Evolutionary conservation across 352 stramenopile species (phyloP).

Genomic region (Phytopythium montanum): DNA sequence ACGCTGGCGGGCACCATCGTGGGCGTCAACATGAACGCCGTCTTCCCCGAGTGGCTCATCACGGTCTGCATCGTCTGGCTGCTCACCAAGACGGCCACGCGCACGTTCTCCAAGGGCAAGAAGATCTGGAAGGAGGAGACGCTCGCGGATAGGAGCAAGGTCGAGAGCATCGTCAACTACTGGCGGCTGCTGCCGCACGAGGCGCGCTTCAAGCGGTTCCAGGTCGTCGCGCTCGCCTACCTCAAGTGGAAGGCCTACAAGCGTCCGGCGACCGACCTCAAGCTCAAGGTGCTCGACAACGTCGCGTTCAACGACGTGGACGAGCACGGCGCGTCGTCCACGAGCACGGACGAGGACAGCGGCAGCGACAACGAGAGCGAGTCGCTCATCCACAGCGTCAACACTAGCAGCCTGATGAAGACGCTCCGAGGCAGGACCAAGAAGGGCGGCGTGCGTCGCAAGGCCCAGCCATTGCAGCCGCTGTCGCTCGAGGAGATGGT

Average conservation of each 20-base stretch:
- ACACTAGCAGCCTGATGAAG: constrained; percentile 11
- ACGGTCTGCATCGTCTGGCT: constrained; percentile 75
- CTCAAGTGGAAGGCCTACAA: constrained; percentile 76
- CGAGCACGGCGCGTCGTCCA: constrained; percentile 17
- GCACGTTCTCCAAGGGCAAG: constrained; percentile 65
- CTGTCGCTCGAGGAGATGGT: constrained; percentile 51
- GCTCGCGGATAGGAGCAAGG: constrained; percentile 37
- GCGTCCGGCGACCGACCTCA: constrained; percentile 16
- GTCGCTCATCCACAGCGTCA: constrained; percentile 29
- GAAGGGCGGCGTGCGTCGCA: constrained; percentile 23
- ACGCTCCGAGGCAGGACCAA: constrained; percentile 3
- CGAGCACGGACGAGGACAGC: constrained; percentile 32
- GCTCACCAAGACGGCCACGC: constrained; percentile 61
- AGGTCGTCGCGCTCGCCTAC: constrained; percentile 55
- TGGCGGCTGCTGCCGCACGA: constrained; percentile 66
- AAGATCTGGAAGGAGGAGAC: constrained; percentile 69
- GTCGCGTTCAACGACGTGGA: constrained; percentile 20
- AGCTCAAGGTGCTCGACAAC: constrained; percentile 34
- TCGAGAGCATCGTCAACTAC: constrained; percentile 51
- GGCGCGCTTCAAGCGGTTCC: constrained; percentile 71
- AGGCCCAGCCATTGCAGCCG: constrained; percentile 12
- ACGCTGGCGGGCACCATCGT: constrained; percentile 84
- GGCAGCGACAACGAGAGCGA: constrained; percentile 50
- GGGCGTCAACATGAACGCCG: constrained; percentile 81
- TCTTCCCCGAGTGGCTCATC: constrained; percentile 83